These are phyloP conservation scores for Golubevia pallescens DNA, from an alignment of 1,284 basidiomycete genomes.

Conservation along the genomic window DNA sequence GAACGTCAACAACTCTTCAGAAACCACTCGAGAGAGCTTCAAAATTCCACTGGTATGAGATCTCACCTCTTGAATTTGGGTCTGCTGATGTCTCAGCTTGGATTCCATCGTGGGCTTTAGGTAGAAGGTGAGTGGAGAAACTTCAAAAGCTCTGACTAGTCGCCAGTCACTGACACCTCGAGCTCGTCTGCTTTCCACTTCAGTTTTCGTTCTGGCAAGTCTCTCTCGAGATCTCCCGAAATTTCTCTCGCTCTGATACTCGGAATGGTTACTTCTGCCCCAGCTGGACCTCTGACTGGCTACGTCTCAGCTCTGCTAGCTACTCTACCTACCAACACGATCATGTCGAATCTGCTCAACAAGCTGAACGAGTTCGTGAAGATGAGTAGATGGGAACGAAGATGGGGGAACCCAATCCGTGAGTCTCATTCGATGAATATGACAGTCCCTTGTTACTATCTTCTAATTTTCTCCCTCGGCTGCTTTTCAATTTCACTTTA, in stretches of 20 bases:
- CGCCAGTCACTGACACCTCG: too few species aligned
- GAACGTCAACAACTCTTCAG: slow-evolving; percentile 5
- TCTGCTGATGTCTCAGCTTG: slow-evolving; percentile 42
- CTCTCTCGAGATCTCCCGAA: slow-evolving; percentile 38
- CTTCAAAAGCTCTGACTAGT: too few species aligned
- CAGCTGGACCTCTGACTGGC: slow-evolving; percentile 52
- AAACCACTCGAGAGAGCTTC: slow-evolving; percentile 19
- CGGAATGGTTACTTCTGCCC: slow-evolving; percentile 55
- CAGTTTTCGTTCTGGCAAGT: slow-evolving; percentile 33
- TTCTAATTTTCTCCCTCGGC: background rate
- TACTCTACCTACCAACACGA: slow-evolving; percentile 45
- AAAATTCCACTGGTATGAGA: slow-evolving; percentile 56
- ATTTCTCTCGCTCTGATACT: slow-evolving; percentile 23
- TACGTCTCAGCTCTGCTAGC: slow-evolving; percentile 56
- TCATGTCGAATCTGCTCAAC: slow-evolving; percentile 33
- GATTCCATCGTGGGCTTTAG: slow-evolving; percentile 56
- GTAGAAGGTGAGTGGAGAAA: slow-evolving; percentile 21
- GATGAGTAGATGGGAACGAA: slow-evolving; percentile 49
- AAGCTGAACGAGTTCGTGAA: slow-evolving; percentile 49
- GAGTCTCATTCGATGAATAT: background rate
- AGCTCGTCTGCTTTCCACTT: background rate
- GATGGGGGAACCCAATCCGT: slow-evolving; percentile 60
- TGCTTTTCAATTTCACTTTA: background rate
- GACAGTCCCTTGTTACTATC: too few species aligned
- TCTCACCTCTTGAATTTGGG: slow-evolving; percentile 51